Conservation (phyloP, 441 rosid genomes). For the Pelargonium australe region DNA sequence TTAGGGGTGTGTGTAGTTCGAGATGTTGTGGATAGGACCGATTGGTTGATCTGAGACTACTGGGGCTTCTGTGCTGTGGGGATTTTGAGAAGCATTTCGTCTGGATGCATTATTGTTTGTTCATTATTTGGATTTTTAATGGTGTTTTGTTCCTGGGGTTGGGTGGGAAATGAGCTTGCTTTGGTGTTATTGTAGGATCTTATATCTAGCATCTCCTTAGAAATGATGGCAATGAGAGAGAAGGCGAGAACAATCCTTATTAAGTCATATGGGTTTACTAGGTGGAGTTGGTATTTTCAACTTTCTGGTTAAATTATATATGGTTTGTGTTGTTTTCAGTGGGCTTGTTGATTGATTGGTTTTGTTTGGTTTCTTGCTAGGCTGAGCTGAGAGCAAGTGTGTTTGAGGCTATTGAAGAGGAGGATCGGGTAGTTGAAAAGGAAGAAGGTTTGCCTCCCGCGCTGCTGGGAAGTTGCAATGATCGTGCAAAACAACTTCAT, state of each 20-base stretch:
- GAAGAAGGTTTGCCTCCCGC: constrained; percentile 27
- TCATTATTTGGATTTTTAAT: not conserved
- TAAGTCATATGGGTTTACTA: too few relatives aligned
- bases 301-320: not conserved
- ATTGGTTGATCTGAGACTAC: not conserved
- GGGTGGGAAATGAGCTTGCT: not conserved
- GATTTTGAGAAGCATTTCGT: not conserved
- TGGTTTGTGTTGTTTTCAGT: not conserved
- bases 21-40: not conserved
- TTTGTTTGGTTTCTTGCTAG: not conserved
- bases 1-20: not conserved
- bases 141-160: too few relatives aligned
- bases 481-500: constrained; percentile 30
- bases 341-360: not conserved
- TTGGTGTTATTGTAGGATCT: not conserved
- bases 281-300: not conserved
- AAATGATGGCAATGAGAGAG: not conserved
- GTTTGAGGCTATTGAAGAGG: constrained; percentile 31
- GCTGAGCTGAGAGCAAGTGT: constrained; percentile 23
- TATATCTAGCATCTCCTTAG: not conserved
- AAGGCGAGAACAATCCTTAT: not conserved
- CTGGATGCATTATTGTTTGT: not conserved
- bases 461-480: constrained; percentile 28
- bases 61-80: not conserved
- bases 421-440: constrained; percentile 22